Evolutionary conservation across 2,329 filamentous ascomycete species (phyloP), one percentile per base, ranked within the genome.

Genomic region (Beauveria sp.): DNA sequence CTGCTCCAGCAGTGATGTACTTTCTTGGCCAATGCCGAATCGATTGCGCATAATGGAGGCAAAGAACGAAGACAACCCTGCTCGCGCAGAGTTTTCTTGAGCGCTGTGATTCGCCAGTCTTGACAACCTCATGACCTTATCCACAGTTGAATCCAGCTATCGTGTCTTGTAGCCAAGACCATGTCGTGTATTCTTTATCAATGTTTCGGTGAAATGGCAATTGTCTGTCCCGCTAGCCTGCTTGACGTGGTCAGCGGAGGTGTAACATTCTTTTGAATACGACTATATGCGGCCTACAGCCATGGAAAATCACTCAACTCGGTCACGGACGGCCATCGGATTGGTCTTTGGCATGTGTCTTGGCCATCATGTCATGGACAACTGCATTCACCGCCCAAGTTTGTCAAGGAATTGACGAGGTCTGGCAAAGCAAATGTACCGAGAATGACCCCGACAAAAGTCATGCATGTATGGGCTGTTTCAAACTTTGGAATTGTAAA

Each of bases 11-110:
- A 18, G 16, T 26, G 20, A 34, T 34, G 34, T 53, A 34, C 40
- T 42, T 40, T 40, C 50, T 14, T 34, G 50, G 65, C 83, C 80
- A 69, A 83, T 79, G 4, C 82, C 82, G 22, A 76, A 84, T 22
- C 72, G 72, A 65, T 85, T 86, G 1, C 83, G 84, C 67, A 87
- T 74, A 53, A 87, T 67, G 67, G 79, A 86, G 1, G 77, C 34
- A 38, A 74, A 87, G 85, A 65, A 86, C 74, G 3, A 87, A 87
- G 73, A 43, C 78, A 79, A n/a, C 87, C 77, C 63, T 87, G 82
- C 62, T 75, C 82, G 34, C 72, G 67, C 2, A 87, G 77, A 2
- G 82, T 83, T 1, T 70, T 68, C 0, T 82, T 74, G 9, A 87
- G 50, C 5, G 31, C 7, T n/a, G 31, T 67, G 1, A 78, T 74